Evolutionary conservation across 2,329 filamentous ascomycete species (phyloP), one percentile per base, ranked within the genome.

Genomic region (Trematosphaeria pertusa): DNA sequence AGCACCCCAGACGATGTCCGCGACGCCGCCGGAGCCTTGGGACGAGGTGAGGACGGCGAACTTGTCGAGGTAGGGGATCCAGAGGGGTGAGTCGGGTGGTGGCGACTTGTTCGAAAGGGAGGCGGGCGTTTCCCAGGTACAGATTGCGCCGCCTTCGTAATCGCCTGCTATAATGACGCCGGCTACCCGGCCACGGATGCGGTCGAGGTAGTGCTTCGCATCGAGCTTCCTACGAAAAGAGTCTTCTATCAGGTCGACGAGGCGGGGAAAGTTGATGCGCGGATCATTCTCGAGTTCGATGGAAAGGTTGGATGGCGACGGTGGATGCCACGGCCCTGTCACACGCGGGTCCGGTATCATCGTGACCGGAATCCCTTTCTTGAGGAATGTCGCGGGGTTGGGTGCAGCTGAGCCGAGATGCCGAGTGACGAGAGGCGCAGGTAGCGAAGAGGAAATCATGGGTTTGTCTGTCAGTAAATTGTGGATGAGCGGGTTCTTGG

Each of bases 391-490:
- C 0, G 91, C 88, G 19, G 83, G 75, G 4, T 78, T 76, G 0
- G 62, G 76, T 61, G 10, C 65, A n/a, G 55, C 52, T 10, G 57
- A 55, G 3, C 66, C 61, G n/a, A 71, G 61, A 12, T 67, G 62
- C 2, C 59, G 51, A 11, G 50, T 55, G 28, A 58, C 43, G 15
- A 61, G 61, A 0, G 63, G 44, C 52, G 86, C 80, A 0, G 94
- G 94, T 0, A 99, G 78, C 0, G 94, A 99, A 1, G 94, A 94
- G 1, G 94, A 97, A 56, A 91, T 88, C 11, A 92, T 83, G 0
- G 94, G 93, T 64, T 96, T 95, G 73, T 99, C 94, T 2, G 94
- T 99, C 8, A 99, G 81, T 1, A 99, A 83, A 62, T 97, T 97
- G 73, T 99, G 91, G 35, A 99, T 94, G 1, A 99, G 78, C 0